Percentiles rank a stretch among this genome's conserved stretches.
Conservation (phyloP, 1,284 basidiomycete species). For the Rhodofomes roseus region DNA sequence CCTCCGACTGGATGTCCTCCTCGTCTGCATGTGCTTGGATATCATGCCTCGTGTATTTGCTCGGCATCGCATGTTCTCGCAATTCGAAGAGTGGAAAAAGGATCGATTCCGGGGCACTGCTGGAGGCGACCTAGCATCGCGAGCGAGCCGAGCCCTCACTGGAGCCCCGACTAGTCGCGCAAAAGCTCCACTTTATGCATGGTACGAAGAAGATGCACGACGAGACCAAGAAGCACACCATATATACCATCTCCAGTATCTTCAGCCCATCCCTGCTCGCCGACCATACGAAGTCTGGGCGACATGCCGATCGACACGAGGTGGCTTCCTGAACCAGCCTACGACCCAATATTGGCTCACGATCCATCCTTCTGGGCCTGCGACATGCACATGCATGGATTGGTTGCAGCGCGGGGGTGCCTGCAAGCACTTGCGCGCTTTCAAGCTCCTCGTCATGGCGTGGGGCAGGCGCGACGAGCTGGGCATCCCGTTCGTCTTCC, state of each 20-base stretch:
- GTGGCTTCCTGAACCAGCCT: neutral
- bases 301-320: slow-evolving; percentile 2
- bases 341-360: neutral
- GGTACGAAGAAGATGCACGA: slow-evolving; percentile 2
- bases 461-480: no score
- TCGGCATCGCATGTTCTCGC: slow-evolving; percentile 6
- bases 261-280: neutral
- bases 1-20: slow-evolving; percentile 25
- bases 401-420: slow-evolving; percentile 25
- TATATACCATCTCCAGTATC: neutral
- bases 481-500: no score
- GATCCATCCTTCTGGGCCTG: neutral
- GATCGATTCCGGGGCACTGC: neutral
- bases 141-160: no score
- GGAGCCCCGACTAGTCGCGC: neutral
- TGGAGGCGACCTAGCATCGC: neutral
- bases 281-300: neutral
- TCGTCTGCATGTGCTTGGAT: slow-evolving; percentile 9
- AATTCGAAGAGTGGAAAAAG: neutral
- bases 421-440: slow-evolving; percentile 31
- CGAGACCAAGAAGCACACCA: slow-evolving; percentile 1
- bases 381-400: slow-evolving; percentile 24
- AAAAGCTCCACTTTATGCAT: neutral
- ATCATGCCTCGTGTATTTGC: slow-evolving; percentile 22
- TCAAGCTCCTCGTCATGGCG: neutral